Percentiles rank a stretch among this genome's conserved stretches.
Conservation (phyloP, 164 flowering plant genomes). For the Vitis riparia region DNA sequence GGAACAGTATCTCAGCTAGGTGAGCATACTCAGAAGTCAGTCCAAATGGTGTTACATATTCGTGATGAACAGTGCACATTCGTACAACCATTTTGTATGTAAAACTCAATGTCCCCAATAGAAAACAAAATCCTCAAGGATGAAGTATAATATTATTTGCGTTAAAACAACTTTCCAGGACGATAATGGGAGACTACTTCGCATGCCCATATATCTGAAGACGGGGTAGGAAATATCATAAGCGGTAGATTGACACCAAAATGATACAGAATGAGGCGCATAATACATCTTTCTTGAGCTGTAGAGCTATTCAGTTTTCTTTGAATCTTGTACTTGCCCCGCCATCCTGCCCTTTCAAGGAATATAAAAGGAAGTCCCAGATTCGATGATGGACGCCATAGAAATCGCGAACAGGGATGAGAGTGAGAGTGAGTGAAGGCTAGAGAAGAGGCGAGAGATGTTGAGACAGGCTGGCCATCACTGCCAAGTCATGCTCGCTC, state of each 20-base stretch:
- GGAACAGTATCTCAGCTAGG: slow-evolving; percentile 95
- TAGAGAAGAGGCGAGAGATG: background rate
- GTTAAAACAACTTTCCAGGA: slow-evolving; percentile 88
- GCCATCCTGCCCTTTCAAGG: slow-evolving; percentile 84
- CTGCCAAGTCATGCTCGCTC: too few species aligned
- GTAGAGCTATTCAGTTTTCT: slow-evolving; percentile 74
- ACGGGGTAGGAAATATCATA: slow-evolving; percentile 87
- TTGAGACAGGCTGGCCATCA: too few species aligned
- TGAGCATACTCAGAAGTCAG: slow-evolving; percentile 99
- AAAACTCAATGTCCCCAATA: slow-evolving; percentile 95
- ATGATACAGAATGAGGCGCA: slow-evolving; percentile 79
- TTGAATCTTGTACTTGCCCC: slow-evolving; percentile 97
- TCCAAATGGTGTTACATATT: slow-evolving; percentile 98
- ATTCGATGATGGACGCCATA: slow-evolving; percentile 36
- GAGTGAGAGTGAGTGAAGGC: background rate
- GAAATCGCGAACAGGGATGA: background rate
- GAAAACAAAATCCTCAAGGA: slow-evolving; percentile 90
- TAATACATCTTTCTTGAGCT: slow-evolving; percentile 93
- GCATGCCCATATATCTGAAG: slow-evolving; percentile 95
- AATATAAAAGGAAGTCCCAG: slow-evolving; percentile 91
- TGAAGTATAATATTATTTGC: slow-evolving; percentile 87
- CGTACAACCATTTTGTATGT: slow-evolving; percentile 97
- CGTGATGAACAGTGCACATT: slow-evolving; percentile 99
- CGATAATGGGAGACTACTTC: slow-evolving; percentile 90
- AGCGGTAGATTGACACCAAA: slow-evolving; percentile 90